Base-by-base conservation (phyloP, 208 protist genomes). In the Borovskyia barvae region DNA sequence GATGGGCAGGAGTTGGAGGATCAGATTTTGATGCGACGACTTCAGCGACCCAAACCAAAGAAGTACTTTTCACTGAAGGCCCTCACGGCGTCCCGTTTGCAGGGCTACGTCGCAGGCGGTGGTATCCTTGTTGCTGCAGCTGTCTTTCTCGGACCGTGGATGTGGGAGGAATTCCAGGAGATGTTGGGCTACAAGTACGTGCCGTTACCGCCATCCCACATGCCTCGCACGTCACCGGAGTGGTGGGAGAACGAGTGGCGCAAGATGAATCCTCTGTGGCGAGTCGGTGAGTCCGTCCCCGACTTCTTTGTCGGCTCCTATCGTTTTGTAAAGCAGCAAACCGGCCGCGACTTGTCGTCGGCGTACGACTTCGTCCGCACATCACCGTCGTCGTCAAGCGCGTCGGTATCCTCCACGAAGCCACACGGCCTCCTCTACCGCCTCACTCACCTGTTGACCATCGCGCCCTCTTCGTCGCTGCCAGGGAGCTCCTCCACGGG, bases 171-270 rank as follows among this genome's bases (percentile, higher is more conserved):
- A 57, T 72, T 69, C 11, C 73, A 75, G 36, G 83, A 92, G 74
- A 62, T 89, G 64, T 42, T 89, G 24, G 75, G 80, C 43, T 72
- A 80, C 56, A 82, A 82, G 51, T 89, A 83, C 57, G 73, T 85
- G 40, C 74, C 79, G 9, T 35, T 91, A 36, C 65, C 77, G 35
- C 64, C 84, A 3, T 72, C 75, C 20, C 47, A 73, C 32, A 88
- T 93, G 84, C 86, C 79, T 14, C 76, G 48, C 35, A 85, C 74
- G 32, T 93, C 90, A 7, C 71, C 82, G 20, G 57, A 59, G 52
- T 95, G 90, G 90, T 95, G 90, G 87, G 90, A 93, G 73, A 93
- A 93, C 37, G 85, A 93, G 73, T 95, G 90, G 87, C 80, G 83
- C 11, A 92, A 89, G 47, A 82, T 79, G 63, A 91, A 88, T 50